These are phyloP conservation scores for Dactylellina drechsleri DNA, from an alignment of 2,329 filamentous ascomycete species.

Conservation along the genomic window DNA sequence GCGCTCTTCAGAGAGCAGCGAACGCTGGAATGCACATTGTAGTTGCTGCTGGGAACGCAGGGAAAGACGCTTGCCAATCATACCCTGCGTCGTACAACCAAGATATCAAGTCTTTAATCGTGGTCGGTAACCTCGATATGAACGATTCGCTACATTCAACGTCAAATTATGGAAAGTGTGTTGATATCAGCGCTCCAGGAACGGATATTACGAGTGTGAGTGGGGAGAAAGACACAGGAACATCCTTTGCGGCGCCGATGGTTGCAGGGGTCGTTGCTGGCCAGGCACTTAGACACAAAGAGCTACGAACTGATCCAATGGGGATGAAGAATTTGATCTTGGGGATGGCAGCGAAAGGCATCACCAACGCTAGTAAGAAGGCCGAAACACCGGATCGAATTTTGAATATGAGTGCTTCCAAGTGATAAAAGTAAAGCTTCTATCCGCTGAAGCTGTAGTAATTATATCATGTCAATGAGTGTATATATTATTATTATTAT, in stretches of 20 bases:
- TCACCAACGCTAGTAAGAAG: slow-evolving; percentile 4
- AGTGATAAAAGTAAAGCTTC: no score
- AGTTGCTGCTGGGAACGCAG: slow-evolving; percentile 21
- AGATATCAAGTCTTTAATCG: slow-evolving; percentile 23
- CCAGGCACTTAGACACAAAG: slow-evolving; percentile 35
- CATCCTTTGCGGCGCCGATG: slow-evolving; percentile 24
- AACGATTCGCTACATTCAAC: slow-evolving; percentile 12
- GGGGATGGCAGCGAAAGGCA: slow-evolving; percentile 29
- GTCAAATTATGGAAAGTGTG: slow-evolving; percentile 27
- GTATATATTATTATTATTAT: no score
- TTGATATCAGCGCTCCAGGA: slow-evolving; percentile 26
- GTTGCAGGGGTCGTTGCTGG: slow-evolving; percentile 26
- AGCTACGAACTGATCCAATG: slow-evolving; percentile 15
- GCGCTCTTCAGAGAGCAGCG: slow-evolving; percentile 58
- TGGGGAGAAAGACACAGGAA: slow-evolving; percentile 8
- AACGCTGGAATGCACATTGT: slow-evolving; percentile 32
- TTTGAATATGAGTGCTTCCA: background rate
- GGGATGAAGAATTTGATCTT: slow-evolving; percentile 29
- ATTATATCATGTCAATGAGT: no score
- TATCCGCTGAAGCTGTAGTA: no score
- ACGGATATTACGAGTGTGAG: slow-evolving; percentile 63
- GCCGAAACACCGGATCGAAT: slow-evolving; percentile 5
- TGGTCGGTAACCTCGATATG: slow-evolving; percentile 17
- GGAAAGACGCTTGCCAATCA: slow-evolving; percentile 19
- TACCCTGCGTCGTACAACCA: slow-evolving; percentile 25